These are phyloP conservation scores for Mucor piriformis DNA, from an alignment of 371 early-diverging fungal species.

Conservation along the genomic window DNA sequence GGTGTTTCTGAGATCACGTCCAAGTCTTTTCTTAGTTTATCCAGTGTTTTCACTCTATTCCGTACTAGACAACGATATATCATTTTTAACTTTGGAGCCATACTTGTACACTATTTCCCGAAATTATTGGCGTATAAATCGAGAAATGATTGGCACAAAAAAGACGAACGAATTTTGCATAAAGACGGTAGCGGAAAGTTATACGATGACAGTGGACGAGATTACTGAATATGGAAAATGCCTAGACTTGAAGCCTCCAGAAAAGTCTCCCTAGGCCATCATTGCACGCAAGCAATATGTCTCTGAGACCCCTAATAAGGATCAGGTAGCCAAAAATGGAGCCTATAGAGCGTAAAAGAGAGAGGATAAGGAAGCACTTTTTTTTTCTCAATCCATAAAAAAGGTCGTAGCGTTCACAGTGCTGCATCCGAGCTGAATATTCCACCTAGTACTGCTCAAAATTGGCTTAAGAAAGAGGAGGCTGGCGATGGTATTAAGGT, in stretches of 20 bases:
- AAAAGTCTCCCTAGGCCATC: background rate
- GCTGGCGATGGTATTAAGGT: background rate
- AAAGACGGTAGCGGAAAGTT: constrained; percentile 12
- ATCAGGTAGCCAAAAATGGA: background rate
- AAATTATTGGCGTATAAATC: too few species aligned
- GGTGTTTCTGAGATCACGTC: too few species aligned
- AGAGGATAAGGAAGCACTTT: background rate
- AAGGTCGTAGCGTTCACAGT: background rate
- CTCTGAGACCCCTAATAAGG: background rate
- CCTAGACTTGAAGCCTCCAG: background rate
- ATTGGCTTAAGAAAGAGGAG: background rate
- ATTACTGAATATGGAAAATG: background rate
- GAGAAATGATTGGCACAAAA: too few species aligned
- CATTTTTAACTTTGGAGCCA: too few species aligned
- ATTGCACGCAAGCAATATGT: too few species aligned
- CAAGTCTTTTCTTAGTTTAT: too few species aligned
- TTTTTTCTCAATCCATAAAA: background rate
- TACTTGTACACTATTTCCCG: too few species aligned
- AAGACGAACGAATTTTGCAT: too few species aligned
- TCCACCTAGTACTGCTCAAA: background rate
- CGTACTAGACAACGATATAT: too few species aligned
- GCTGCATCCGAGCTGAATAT: background rate
- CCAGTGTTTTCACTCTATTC: too few species aligned
- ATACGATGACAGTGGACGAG: background rate
- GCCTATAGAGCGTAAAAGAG: background rate